phyloP scores from a whole-genome alignment of 345 rosid species.

The Capsella bursapastoris region DNA sequence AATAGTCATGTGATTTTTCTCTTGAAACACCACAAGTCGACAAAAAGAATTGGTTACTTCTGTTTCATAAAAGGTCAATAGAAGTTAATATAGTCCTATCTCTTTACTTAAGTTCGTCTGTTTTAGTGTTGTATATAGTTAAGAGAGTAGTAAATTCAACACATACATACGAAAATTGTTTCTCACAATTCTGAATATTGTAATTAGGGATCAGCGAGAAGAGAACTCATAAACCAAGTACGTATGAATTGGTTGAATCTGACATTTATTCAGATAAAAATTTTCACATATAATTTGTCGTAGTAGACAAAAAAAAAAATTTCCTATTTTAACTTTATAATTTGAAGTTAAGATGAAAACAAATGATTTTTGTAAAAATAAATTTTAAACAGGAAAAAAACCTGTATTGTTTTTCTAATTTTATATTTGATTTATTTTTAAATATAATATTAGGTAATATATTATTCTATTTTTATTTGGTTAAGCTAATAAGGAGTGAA shows the following conservation, averaged over 20 bases:
- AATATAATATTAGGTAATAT: too few species aligned
- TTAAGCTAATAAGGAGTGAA: too few species aligned
- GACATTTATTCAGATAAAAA: neutral
- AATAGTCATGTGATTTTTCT: constrained; percentile 4
- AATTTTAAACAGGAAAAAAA: too few species aligned
- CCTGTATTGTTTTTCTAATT: too few species aligned
- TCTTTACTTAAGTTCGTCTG: neutral
- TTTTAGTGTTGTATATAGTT: neutral
- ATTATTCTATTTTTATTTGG: too few species aligned
- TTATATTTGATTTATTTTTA: too few species aligned
- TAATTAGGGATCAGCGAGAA: neutral
- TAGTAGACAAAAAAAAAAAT: neutral
- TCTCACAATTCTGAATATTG: neutral
- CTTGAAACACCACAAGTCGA: constrained; percentile 21
- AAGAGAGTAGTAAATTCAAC: neutral
- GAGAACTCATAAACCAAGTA: neutral
- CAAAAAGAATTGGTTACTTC: constrained; percentile 1
- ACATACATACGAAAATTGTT: neutral
- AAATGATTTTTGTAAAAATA: too few species aligned
- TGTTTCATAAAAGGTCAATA: constrained; percentile 7
- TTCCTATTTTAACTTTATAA: too few species aligned
- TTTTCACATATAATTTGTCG: neutral
- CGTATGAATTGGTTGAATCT: neutral
- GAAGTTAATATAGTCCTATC: constrained; percentile 1
- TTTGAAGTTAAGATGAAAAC: too few species aligned